These are phyloP conservation scores for Barnettozyma wickerhamii DNA, from an alignment of 805 yeast genomes.

Conservation along the genomic window DNA sequence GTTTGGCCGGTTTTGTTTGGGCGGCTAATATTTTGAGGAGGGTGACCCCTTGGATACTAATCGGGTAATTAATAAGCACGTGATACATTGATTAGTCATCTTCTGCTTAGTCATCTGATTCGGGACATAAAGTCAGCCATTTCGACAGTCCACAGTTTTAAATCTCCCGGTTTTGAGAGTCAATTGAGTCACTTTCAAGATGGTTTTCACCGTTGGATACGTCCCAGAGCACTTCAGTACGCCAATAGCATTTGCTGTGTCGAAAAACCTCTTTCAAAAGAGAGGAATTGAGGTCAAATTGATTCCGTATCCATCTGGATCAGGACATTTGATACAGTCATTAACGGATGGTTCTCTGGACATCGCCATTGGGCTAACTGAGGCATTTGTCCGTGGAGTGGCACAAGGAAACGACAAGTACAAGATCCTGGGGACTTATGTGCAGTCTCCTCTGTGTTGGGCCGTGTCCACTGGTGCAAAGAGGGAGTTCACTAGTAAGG, in stretches of 20 bases:
- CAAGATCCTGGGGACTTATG: constrained; percentile 76
- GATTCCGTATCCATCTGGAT: constrained; percentile 76
- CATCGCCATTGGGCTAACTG: constrained; percentile 85
- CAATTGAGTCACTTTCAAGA: constrained; percentile 3
- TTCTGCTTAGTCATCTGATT: too few species aligned
- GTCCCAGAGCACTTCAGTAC: constrained; percentile 93
- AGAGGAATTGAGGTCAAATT: constrained; percentile 53
- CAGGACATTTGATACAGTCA: constrained; percentile 80
- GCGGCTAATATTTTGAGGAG: too few species aligned
- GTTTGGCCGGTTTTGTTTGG: too few species aligned
- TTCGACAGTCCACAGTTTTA: too few species aligned
- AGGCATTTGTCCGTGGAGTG: constrained; percentile 81
- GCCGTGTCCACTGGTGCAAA: constrained; percentile 74
- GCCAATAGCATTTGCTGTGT: constrained; percentile 69
- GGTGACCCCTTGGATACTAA: too few species aligned
- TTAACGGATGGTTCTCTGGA: constrained; percentile 62
- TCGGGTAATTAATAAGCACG: too few species aligned
- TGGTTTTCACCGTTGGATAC: constrained; percentile 60
- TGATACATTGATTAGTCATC: too few species aligned
- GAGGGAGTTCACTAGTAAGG: constrained; percentile 51
- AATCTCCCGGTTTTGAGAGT: too few species aligned
- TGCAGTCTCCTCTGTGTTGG: constrained; percentile 85
- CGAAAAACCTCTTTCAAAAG: constrained; percentile 49
- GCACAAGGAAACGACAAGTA: constrained; percentile 50
- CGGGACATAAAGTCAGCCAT: too few species aligned